Percentiles rank a stretch among this genome's conserved stretches.
Conservation (phyloP, 192 early-diverging fungal species). For the Entomortierella beljakovae region DNA sequence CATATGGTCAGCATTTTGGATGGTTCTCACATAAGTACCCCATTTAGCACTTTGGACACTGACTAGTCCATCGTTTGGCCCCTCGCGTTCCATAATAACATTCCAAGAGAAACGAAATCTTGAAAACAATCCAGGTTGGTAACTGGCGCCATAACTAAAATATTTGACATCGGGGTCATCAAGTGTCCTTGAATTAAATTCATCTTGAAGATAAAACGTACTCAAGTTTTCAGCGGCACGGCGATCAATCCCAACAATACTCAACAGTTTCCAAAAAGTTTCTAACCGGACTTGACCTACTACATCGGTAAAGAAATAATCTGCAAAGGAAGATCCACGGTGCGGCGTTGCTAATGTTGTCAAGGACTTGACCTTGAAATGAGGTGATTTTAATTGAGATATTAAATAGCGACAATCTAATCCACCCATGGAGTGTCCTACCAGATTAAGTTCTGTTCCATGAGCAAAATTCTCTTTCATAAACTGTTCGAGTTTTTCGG, state of each 20-base stretch:
- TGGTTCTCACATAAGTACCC: slow-evolving; percentile 85
- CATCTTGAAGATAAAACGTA: slow-evolving; percentile 80
- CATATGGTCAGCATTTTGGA: slow-evolving; percentile 52
- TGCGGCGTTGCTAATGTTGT: slow-evolving; percentile 96
- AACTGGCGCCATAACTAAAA: slow-evolving; percentile 81
- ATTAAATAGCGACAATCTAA: slow-evolving; percentile 94
- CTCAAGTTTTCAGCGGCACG: slow-evolving; percentile 92
- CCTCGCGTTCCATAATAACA: slow-evolving; percentile 82
- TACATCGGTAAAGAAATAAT: slow-evolving; percentile 63
- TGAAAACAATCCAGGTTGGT: slow-evolving; percentile 72
- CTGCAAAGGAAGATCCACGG: slow-evolving; percentile 92
- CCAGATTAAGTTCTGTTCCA: slow-evolving; percentile 77
- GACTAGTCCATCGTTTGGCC: slow-evolving; percentile 95
- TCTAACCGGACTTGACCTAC: slow-evolving; percentile 25
- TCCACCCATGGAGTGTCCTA: slow-evolving; percentile 96
- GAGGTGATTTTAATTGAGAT: slow-evolving; percentile 75
- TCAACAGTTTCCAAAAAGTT: slow-evolving; percentile 29
- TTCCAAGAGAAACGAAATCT: slow-evolving; percentile 84
- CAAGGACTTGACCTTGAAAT: slow-evolving; percentile 80
- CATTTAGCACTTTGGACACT: slow-evolving; percentile 87
- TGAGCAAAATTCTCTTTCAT: slow-evolving; percentile 65
- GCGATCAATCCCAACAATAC: slow-evolving; percentile 69
- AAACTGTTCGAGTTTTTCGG: slow-evolving; percentile 73
- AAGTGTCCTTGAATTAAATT: slow-evolving; percentile 90
- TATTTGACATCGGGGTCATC: slow-evolving; percentile 82